These are phyloP conservation scores for Microstegium vimineum DNA, from an alignment of 176 grass and related monocot species.

Conservation along the genomic window DNA sequence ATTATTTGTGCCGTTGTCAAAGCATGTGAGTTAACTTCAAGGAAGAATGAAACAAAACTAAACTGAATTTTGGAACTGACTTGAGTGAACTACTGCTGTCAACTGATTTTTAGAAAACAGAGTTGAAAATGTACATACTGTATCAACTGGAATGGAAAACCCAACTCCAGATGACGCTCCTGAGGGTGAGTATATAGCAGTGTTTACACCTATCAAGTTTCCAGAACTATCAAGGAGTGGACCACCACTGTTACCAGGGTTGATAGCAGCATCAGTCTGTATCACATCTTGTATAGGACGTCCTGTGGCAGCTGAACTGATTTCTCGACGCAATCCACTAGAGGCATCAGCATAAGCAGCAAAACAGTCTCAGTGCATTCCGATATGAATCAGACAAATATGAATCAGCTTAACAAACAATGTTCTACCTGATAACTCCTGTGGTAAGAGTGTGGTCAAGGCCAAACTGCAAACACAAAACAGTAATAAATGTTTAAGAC, in stretches of 20 bases:
- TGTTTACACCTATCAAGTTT: conserved; percentile 97
- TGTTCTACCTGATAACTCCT: conserved; percentile 87
- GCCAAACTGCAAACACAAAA: conserved; percentile 79
- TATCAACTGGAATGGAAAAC: conserved; percentile 98
- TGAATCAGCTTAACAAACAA: conserved; percentile 27
- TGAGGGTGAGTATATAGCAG: conserved; percentile 98
- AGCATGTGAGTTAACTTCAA: background rate
- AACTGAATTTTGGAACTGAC: background rate
- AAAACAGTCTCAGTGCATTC: conserved; percentile 17
- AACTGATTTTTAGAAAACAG: background rate
- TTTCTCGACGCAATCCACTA: conserved; percentile 95
- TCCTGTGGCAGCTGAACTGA: conserved; percentile 97
- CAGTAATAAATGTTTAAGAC: conserved; percentile 2
- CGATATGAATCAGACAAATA: conserved; percentile 11
- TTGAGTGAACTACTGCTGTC: background rate
- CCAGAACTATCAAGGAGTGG: conserved; percentile 95
- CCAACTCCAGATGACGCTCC: conserved; percentile 98
- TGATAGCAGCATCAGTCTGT: conserved; percentile 98
- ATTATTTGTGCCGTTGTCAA: background rate
- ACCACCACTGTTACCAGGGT: conserved; percentile 95
- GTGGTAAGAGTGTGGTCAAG: conserved; percentile 99
- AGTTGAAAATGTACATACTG: conserved; percentile 43
- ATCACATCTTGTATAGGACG: conserved; percentile 99
- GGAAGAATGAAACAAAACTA: conserved; percentile 6
- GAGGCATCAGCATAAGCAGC: background rate